Base-by-base conservation (phyloP, 2,329 filamentous ascomycete genomes). In the Trichoderma endophyticum region DNA sequence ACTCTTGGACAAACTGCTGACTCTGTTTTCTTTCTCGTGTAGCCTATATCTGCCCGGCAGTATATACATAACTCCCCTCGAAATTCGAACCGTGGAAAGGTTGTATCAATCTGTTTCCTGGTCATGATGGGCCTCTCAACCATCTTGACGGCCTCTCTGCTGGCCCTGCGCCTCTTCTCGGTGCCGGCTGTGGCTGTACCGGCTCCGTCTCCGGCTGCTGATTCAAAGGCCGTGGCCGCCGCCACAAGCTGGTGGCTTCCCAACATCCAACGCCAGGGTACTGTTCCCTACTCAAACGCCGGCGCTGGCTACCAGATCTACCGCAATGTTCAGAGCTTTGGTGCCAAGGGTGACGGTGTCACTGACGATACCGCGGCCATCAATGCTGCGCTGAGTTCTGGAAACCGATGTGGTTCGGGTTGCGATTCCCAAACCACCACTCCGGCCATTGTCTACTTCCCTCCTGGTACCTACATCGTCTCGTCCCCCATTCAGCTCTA, bases 381-480 rank as follows among this genome's bases (percentile, higher is more conserved):
- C 87, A 98, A 97, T 84, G 81, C 84, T 54, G 94, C 94, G 75
- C 92, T 98, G 77, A 86, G 88, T 6, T 88, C 89, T n/a, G 93
- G 94, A 32, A 86, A 87, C 77, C 92, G 95, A 57, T 98, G 95
- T 79, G 94, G 93, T 51, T 80, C 88, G 74, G 89, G 90, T 12
- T 98, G 95, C 79, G 92, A 96, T 79, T 97, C 94, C 2, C 89
- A 88, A 36, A 98, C 95, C 3, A 88, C 88, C n/a, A 89, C 90
- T 1, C 95, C 95, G 0, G 95, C 93, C 30, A 84, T 98, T 15
- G 90, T 98, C 68, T 98, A 97, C 85, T 97, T 98, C 85, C 95
- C 94, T 51, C 86, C 93, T 12, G 95, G 95, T 75, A 97, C 90
- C 71, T 98, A 98, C 79, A 78, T 92, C 21, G 91, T 98, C 76